Conservation (phyloP, 2,329 filamentous ascomycete species). For the Ilyonectria sp. region DNA sequence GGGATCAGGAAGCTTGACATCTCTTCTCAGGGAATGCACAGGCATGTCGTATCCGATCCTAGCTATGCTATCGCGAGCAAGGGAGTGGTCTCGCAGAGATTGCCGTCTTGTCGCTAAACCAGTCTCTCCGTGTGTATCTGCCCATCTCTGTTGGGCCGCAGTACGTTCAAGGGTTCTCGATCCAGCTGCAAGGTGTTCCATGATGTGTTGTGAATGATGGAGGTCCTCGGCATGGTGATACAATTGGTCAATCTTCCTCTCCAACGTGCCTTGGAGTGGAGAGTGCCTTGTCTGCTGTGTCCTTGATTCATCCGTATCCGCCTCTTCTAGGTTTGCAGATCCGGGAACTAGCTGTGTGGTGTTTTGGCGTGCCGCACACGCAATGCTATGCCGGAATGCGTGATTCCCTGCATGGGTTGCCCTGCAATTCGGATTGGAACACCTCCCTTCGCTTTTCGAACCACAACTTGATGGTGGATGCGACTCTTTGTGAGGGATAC, state of each 20-base stretch:
- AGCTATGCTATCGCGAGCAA: constrained; percentile 34
- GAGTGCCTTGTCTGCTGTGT: constrained; percentile 4
- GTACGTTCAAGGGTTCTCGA: constrained; percentile 19
- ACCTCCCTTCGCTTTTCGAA: constrained; percentile 39
- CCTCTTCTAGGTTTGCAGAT: constrained; percentile 19
- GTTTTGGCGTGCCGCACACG: constrained; percentile 44
- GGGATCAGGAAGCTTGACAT: constrained; percentile 23
- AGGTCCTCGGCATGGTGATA: constrained; percentile 54
- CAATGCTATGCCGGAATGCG: constrained; percentile 52
- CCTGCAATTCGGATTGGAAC: constrained; percentile 49
- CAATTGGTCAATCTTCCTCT: constrained; percentile 49
- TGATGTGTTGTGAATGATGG: constrained; percentile 52
- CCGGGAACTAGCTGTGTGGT: constrained; percentile 11
- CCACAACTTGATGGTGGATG: constrained; percentile 26
- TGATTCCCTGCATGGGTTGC: constrained; percentile 46
- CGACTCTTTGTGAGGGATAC: constrained; percentile 44
- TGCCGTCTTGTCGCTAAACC: constrained; percentile 1
- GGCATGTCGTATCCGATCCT: constrained; percentile 19
- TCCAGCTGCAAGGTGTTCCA: constrained; percentile 52
- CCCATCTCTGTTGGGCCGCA: constrained; percentile 16
- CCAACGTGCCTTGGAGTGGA: constrained; percentile 29
- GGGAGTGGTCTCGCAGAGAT: constrained; percentile 27
- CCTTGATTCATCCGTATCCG: constrained; percentile 25
- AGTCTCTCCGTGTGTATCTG: constrained; percentile 11
- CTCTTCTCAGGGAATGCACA: constrained; percentile 34